These are phyloP conservation scores for Lablab purpureus DNA, from an alignment of 306 rosid genomes.

Conservation along the genomic window DNA sequence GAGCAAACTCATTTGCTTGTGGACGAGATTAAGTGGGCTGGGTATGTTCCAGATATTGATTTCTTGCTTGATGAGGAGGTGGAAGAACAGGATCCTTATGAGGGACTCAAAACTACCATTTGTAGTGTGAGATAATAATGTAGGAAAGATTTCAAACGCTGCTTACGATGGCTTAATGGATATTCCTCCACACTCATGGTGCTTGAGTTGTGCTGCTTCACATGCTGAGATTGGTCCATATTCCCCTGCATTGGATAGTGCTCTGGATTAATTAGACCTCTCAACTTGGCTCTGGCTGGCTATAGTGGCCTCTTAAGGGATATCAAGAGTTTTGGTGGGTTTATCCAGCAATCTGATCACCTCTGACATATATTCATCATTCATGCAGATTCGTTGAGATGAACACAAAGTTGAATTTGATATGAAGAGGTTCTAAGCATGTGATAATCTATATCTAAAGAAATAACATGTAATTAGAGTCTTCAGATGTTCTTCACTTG, in stretches of 20 bases:
- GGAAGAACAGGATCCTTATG: slow-evolving; percentile 53
- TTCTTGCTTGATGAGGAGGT: slow-evolving; percentile 55
- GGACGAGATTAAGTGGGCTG: slow-evolving; percentile 72
- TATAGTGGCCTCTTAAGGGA: not conserved
- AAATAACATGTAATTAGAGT: not conserved
- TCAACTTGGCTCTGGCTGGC: not conserved
- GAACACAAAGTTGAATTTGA: not conserved
- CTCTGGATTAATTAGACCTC: slow-evolving; percentile 13
- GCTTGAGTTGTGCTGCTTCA: slow-evolving; percentile 4
- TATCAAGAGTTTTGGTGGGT: not conserved
- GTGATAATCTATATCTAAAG: slow-evolving; percentile 4
- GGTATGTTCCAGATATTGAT: slow-evolving; percentile 54
- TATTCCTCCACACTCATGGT: not conserved
- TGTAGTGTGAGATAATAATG: slow-evolving; percentile 37
- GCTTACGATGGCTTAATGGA: slow-evolving; percentile 5
- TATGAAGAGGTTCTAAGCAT: slow-evolving; percentile 13
- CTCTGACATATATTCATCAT: not conserved
- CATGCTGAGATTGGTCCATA: slow-evolving; percentile 13
- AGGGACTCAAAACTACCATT: slow-evolving; percentile 20
- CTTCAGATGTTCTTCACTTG: slow-evolving; percentile 7
- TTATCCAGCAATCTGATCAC: slow-evolving; percentile 8
- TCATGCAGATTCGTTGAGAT: not conserved
- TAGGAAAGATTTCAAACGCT: slow-evolving; percentile 12
- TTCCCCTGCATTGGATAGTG: not conserved
- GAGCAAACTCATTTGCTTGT: slow-evolving; percentile 64